Conservation (phyloP, 805 yeast genomes). For the Trichomonascus vanleenenianus region DNA sequence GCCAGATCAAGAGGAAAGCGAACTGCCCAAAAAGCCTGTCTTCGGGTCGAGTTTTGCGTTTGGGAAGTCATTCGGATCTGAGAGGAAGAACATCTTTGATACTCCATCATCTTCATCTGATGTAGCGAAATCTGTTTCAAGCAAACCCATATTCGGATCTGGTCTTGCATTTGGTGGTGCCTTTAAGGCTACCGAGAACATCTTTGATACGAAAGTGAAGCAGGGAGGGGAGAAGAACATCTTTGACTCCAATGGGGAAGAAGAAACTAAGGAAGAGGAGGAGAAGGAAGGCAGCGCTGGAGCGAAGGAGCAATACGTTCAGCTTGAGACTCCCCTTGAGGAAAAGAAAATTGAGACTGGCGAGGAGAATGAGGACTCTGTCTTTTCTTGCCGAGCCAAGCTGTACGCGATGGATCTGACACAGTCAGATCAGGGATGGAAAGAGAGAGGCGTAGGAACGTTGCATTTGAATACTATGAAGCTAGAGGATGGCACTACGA, state of each 20-base stretch:
- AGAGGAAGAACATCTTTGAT: constrained; percentile 1
- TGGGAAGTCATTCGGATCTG: not conserved
- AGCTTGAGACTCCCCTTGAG: constrained; percentile 24
- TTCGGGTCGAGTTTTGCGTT: constrained; percentile 4
- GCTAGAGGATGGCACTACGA: constrained; percentile 18
- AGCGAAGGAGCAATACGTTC: constrained; percentile 24
- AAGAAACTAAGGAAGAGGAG: not conserved
- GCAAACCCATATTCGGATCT: constrained; percentile 3
- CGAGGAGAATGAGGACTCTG: constrained; percentile 74
- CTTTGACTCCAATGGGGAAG: constrained; percentile 16
- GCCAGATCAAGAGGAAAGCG: constrained; percentile 1
- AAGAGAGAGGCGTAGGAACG: constrained; percentile 86
- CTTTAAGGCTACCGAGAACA: not conserved
- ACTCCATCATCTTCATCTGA: not conserved
- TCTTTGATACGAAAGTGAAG: constrained; percentile 2
- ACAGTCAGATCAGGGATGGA: constrained; percentile 75
- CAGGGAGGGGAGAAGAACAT: not conserved
- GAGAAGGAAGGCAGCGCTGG: constrained; percentile 15
- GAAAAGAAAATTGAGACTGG: constrained; percentile 59
- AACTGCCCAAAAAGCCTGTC: not conserved
- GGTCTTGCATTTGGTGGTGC: constrained; percentile 3
- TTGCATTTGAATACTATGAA: constrained; percentile 61
- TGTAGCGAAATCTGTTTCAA: constrained; percentile 7
- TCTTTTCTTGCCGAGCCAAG: constrained; percentile 67
- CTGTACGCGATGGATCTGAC: constrained; percentile 66